Conservation (phyloP, 2,329 filamentous ascomycete genomes). For the Penicillium sp. region DNA sequence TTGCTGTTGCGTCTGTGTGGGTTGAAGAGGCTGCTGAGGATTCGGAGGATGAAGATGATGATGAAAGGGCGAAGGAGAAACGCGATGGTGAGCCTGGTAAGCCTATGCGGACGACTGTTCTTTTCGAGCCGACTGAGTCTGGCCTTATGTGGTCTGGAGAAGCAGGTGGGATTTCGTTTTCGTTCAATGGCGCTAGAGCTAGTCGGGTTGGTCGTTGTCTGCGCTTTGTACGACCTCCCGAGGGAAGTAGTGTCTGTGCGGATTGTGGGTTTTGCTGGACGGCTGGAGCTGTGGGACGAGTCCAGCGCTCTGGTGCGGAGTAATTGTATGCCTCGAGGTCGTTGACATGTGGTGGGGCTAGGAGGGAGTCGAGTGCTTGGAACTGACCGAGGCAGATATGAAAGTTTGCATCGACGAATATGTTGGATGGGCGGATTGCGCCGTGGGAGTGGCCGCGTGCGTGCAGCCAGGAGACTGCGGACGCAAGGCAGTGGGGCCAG, state of each 20-base stretch:
- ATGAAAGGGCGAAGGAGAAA: slow-evolving; percentile 32
- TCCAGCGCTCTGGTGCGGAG: slow-evolving; percentile 55
- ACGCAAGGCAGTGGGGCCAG: slow-evolving; percentile 51
- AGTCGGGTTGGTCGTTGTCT: slow-evolving; percentile 21
- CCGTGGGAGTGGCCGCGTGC: slow-evolving; percentile 54
- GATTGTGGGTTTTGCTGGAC: slow-evolving; percentile 31
- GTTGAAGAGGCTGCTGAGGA: slow-evolving; percentile 10
- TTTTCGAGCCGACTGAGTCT: slow-evolving; percentile 32
- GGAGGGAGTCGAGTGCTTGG: slow-evolving; percentile 53
- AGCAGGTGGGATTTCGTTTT: slow-evolving; percentile 21
- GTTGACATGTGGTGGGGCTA: slow-evolving; percentile 51
- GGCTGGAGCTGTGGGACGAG: slow-evolving; percentile 29
- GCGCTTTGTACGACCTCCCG: slow-evolving; percentile 41
- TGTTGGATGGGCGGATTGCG: slow-evolving; percentile 58
- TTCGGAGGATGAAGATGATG: slow-evolving; percentile 32
- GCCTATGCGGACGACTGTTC: slow-evolving; percentile 35
- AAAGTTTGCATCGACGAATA: slow-evolving; percentile 56
- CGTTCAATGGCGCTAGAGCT: slow-evolving; percentile 22
- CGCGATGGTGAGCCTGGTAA: slow-evolving; percentile 27
- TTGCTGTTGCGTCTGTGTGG: neutral
- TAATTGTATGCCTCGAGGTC: slow-evolving; percentile 60
- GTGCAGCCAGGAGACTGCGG: slow-evolving; percentile 57
- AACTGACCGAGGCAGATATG: slow-evolving; percentile 58
- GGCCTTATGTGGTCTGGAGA: slow-evolving; percentile 24
- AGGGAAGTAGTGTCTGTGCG: slow-evolving; percentile 33